Evolutionary conservation across 2,329 filamentous ascomycete genomes (phyloP).

Genomic region (Penicillium crustosum): DNA sequence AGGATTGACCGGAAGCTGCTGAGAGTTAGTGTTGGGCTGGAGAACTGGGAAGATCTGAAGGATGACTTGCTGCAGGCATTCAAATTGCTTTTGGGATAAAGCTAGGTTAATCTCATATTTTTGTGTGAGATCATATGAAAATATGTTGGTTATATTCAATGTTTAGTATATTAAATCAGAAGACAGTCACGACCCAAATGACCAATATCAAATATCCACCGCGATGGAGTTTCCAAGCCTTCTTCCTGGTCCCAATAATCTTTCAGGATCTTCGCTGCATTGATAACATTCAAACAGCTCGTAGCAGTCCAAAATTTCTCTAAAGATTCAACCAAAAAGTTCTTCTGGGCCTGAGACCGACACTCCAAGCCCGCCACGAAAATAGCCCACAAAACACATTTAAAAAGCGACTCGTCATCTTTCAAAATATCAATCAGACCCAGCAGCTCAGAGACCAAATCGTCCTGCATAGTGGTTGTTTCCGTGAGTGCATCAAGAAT

Average conservation of each 20-base stretch:
- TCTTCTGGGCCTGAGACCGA: slow-evolving; percentile 21
- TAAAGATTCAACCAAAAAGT: slow-evolving; percentile 25
- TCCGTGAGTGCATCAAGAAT: slow-evolving; percentile 29
- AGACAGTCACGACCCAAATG: slow-evolving; percentile 32
- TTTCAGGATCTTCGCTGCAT: slow-evolving; percentile 31
- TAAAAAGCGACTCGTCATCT: slow-evolving; percentile 29
- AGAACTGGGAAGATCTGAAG: slow-evolving; percentile 77
- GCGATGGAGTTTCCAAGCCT: slow-evolving; percentile 6
- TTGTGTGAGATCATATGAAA: too few relatives aligned
- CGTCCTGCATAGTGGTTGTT: slow-evolving; percentile 15
- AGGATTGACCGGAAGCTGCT: slow-evolving; percentile 69
- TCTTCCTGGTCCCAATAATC: slow-evolving; percentile 26
- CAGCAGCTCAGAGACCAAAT: slow-evolving; percentile 28
- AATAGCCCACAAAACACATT: slow-evolving; percentile 39
- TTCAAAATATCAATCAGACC: slow-evolving; percentile 26
- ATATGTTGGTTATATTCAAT: background rate
- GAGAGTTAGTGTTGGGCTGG: slow-evolving; percentile 80
- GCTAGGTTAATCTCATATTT: background rate
- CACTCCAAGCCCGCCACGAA: slow-evolving; percentile 37
- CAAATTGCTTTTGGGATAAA: background rate
- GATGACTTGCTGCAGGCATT: slow-evolving; percentile 60
- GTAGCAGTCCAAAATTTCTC: slow-evolving; percentile 34
- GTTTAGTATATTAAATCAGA: slow-evolving; percentile 23
- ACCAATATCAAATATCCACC: slow-evolving; percentile 35
- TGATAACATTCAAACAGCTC: slow-evolving; percentile 35